Evolutionary conservation across 179 eudicot genomes (phyloP).

Genomic region (Pouteria campechiana): DNA sequence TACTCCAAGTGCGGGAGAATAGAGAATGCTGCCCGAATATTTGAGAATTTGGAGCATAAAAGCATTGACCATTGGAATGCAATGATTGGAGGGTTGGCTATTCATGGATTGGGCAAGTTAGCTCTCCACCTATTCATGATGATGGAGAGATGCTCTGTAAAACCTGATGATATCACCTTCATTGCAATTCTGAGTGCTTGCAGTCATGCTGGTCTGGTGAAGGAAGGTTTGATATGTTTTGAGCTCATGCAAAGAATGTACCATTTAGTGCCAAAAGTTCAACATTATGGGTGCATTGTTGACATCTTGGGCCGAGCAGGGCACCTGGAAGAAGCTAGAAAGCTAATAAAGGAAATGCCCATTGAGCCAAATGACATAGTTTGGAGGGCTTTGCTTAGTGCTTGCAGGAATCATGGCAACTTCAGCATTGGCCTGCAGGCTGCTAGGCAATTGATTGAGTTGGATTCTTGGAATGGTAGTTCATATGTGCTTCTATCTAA

Average conservation of each 20-base stretch:
- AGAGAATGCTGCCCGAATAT: constrained; percentile 37
- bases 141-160: constrained; percentile 29
- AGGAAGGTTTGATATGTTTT: constrained; percentile 40
- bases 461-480: constrained; percentile 30
- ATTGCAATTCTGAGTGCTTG: constrained; percentile 57
- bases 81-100: constrained; percentile 62
- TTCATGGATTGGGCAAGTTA: constrained; percentile 50
- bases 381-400: constrained; percentile 59
- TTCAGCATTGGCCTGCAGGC: constrained; percentile 27
- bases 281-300: constrained; percentile 37
- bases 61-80: constrained; percentile 75
- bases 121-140: constrained; percentile 54
- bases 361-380: constrained; percentile 49
- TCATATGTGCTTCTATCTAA: constrained; percentile 61
- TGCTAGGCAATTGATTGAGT: constrained; percentile 30
- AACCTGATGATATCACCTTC: constrained; percentile 68
- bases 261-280: constrained; percentile 25
- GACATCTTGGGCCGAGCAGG: constrained; percentile 36
- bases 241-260: constrained; percentile 33
- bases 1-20: constrained; percentile 71
- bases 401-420: constrained; percentile 36
- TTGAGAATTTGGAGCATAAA: constrained; percentile 23
- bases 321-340: constrained; percentile 26
- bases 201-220: constrained; percentile 57
- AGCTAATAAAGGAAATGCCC: constrained; percentile 52